Evolutionary conservation across 306 rosid genomes (phyloP), one percentile per base, ranked within the genome.

Genomic region (Echinosophora koreensis): DNA sequence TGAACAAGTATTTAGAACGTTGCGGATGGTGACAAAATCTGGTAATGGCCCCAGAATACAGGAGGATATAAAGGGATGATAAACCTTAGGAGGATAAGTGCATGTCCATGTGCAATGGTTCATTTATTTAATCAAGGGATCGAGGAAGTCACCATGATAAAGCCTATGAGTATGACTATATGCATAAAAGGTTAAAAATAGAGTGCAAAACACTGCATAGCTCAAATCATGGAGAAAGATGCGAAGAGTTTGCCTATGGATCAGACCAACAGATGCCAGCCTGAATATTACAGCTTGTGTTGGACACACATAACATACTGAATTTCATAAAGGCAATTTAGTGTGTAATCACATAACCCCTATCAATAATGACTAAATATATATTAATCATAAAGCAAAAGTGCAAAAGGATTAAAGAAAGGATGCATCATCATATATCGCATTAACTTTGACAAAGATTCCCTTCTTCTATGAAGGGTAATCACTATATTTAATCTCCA

Each of bases 361-460:
- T 30, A 56, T 34, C 39, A 44, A 27, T 55, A 30, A 30, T 35
- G 66, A 42, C 16, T 32, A 37, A 7, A 58, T 38, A 69, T 39
- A 59, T 15, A 59, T 1, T 28, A 30, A 60, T 8, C 38, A 46
- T 47, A 50, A 49, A 41, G 46, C 30, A 63, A 41, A 66, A 42
- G 7, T 28, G 14, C 15, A 56, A 80, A 18, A 16, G 51, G 66
- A 12, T 50, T 1, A 41, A 18, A 18, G 7, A 27, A 30, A 16
- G 37, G 32, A n/a, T 4, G 44, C 57, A 65, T 64, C 14, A 32
- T 27, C 59, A 7, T 12, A 50, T 50, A 60, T 30, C 71, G 58
- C 69, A 61, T 63, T 2, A 63, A 64, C 72, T 63, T 50, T 11
- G 52, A 72, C 60, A 39, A 51, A 55, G 35, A 34, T 65, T 63